Conservation (phyloP, 2,329 filamentous ascomycete species). For the Fragosphaeria purpurea region DNA sequence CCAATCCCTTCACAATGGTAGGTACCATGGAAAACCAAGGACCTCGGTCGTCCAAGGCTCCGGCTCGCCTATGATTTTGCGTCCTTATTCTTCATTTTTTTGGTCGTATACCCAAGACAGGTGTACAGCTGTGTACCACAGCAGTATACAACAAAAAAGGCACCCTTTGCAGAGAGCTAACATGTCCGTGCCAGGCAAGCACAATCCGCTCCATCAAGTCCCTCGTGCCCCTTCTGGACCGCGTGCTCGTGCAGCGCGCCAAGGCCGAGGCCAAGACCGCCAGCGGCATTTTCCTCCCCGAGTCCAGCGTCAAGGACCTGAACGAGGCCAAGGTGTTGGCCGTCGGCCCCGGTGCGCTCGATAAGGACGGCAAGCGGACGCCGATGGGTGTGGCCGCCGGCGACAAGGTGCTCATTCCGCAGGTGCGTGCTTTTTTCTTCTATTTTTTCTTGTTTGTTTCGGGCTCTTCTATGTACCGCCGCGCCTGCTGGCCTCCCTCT, state of each 20-base stretch:
- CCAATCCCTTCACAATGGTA: constrained; percentile 16
- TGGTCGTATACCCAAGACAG: too few relatives aligned
- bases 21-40: constrained; percentile 1
- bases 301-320: constrained; percentile 93
- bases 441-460: background rate
- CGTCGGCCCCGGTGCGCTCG: constrained; percentile 78
- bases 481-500: too few relatives aligned
- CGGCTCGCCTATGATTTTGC: too few relatives aligned
- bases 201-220: constrained; percentile 91
- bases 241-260: constrained; percentile 93
- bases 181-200: constrained; percentile 24
- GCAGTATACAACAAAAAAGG: too few relatives aligned
- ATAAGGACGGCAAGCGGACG: constrained; percentile 82
- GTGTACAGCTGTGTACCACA: too few relatives aligned
- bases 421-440: constrained; percentile 47
- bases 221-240: constrained; percentile 92
- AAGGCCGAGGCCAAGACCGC: constrained; percentile 97
- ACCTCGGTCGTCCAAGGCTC: too few relatives aligned
- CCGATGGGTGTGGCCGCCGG: constrained; percentile 72
- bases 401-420: constrained; percentile 91
- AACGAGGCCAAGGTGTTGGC: constrained; percentile 96
- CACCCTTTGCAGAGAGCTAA: too few relatives aligned
- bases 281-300: constrained; percentile 93
- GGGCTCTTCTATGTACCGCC: too few relatives aligned
- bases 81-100: too few relatives aligned